Evolutionary conservation across 768 basidiomycete genomes (phyloP), one percentile per base, ranked within the genome.

Genomic region (Tricholoma matsutake): DNA sequence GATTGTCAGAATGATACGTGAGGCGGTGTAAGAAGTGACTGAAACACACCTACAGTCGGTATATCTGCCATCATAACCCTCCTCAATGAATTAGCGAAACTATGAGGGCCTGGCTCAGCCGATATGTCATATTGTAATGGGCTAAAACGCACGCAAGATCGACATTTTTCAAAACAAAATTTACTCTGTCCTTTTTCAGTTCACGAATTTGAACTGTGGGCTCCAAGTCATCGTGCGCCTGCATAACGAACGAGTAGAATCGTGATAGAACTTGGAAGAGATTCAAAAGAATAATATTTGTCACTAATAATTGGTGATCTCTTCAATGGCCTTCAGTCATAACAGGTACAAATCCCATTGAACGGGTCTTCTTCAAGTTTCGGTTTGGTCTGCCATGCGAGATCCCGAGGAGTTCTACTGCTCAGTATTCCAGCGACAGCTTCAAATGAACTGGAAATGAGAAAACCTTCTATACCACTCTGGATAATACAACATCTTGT

Each of bases 61-160:
- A 99, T 87, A 74, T 98, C 95, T 29, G 97, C 96, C 76, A 98
- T 96, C 79, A 98, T 89, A 39, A 94, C 90, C 67, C 97, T 83
- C 67, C 97, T 85, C 41, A 99, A 71, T 6, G 96, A 96, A 75
- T 99, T 99, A 57, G 96, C 96, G 67, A 96, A 91, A 51, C 94
- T 95, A 65, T 35, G 35, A 47, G 61, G 51, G 54, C 57, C 54
- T 52, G 49, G 61, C 51, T 58, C 29, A 39, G 28, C 18, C 22
- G 16, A 32, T 58, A 16, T 45, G 31, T n/a, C 37, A 51, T 39
- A 7, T 51, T 49, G 37, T 32, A 54, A 57, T 56, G 56, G 61
- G 49, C 70, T 18, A 56, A 39, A 22, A 45, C 94, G 74, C 73
- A 96, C 94, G 91, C 92, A 70, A 98, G 83, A 76, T 98, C 96